Base-by-base conservation (phyloP, 2,329 filamentous ascomycete genomes). In the Ramularia endophylla region DNA sequence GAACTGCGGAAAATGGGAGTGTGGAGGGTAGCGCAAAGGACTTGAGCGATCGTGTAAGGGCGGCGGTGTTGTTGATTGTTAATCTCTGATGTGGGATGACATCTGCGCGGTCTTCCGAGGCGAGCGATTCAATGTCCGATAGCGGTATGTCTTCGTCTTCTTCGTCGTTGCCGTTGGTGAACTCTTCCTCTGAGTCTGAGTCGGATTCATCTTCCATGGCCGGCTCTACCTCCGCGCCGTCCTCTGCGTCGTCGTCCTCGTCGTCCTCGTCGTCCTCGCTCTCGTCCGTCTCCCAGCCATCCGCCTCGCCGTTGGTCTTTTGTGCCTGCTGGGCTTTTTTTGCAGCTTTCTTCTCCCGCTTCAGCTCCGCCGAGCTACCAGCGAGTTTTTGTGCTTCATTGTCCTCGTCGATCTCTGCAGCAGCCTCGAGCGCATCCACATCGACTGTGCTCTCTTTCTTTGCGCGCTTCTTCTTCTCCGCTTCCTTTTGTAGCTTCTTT, bases 51-150 rank as follows among this genome's bases (percentile, higher is more conserved):
- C 85, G 74, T 52, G 80, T 78, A 38, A 98, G 85, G 25, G 90
- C 92, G 52, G 85, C 74, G 40, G 85, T 89, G 72, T 98, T 98
- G 77, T 98, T 95, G 71, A 97, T 97, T 39, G 89, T 95, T 52
- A 95, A 81, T 56, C 88, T 85, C 63, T 92, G 87, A 68, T 94
- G 85, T 12, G 88, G 87, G 47, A 94, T 80, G 29, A 95, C 77
- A 60, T 95, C 89, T 66, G 86, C 86, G 56, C 80, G 83, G 57
- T 94, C 88, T 50, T 86, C 85, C 15, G 85, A 87, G 40, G 85
- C 74, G 30, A 83, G 63, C 38, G 86, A 85, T 56, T 86, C 84
- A 38, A 92, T 81, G 56, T 95, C 89, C 22, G 87, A 94, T 50
- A 95, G 78, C 3, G 89, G 83, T 32, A 95, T 88, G 51, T 94